A percentile compares a stretch with the other conserved stretches of the same genome.
phyloP scores from a whole-genome alignment of 768 basidiomycete genomes.

The Hysterangium stoloniferum region DNA sequence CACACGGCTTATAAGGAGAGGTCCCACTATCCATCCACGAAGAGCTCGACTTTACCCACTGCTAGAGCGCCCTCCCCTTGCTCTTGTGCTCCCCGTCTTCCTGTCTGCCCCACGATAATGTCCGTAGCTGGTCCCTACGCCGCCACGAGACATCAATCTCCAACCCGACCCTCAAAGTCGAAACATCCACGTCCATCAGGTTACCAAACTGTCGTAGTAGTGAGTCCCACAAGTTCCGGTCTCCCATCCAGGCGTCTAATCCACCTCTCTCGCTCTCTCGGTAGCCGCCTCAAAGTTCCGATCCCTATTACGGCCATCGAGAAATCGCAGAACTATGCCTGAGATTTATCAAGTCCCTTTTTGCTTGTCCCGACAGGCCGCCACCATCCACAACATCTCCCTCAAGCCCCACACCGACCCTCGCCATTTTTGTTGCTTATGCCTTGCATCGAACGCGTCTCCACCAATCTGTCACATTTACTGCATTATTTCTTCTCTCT shows the following conservation, averaged over 20 bases:
- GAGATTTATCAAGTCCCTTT: conserved; percentile 77
- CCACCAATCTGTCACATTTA: conserved; percentile 56
- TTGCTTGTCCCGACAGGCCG: conserved; percentile 79
- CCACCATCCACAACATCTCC: conserved; percentile 33
- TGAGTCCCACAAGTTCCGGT: not conserved
- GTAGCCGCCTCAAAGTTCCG: conserved; percentile 17
- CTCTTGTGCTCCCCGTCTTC: too few species aligned
- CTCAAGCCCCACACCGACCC: conserved; percentile 44
- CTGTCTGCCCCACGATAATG: conserved; percentile 12
- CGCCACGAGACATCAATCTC: conserved; percentile 4
- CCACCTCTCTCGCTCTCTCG: not conserved
- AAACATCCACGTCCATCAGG: not conserved
- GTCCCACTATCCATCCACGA: too few species aligned
- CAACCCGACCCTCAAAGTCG: not conserved
- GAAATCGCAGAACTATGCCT: conserved; percentile 57
- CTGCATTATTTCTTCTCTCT: conserved; percentile 67
- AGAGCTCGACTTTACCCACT: too few species aligned
- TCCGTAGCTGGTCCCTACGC: conserved; percentile 11
- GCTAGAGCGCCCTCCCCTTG: too few species aligned
- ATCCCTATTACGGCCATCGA: conserved; percentile 75
- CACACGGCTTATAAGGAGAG: too few species aligned
- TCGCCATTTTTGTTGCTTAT: conserved; percentile 81
- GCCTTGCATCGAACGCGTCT: conserved; percentile 79
- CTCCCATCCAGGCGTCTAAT: not conserved
- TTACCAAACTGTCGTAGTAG: not conserved